Percentiles rank a stretch among this genome's conserved stretches.
Evolutionary conservation across 2,329 filamentous ascomycete genomes (phyloP).

Genomic region (Phoma sp.): DNA sequence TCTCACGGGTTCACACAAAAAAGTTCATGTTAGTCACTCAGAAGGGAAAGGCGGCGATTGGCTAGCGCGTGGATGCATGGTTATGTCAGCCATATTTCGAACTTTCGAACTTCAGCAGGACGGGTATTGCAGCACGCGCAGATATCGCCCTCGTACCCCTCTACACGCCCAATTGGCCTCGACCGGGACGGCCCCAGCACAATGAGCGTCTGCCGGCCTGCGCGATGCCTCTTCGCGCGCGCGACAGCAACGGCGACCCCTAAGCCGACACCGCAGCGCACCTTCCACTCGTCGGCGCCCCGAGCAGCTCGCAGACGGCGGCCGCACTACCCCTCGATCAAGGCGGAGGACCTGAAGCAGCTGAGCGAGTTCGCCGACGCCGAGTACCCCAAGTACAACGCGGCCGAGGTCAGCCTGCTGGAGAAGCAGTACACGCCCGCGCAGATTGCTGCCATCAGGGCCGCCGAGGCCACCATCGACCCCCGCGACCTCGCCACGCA

Average conservation of each 20-base stretch:
- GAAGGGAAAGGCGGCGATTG: slow-evolving; percentile 35
- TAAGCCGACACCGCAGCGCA: slow-evolving; percentile 48
- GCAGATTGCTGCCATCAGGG: slow-evolving; percentile 82
- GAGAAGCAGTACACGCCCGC: slow-evolving; percentile 75
- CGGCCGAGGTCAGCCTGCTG: slow-evolving; percentile 57
- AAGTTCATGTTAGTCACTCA: slow-evolving; percentile 33
- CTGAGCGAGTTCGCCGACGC: slow-evolving; percentile 40
- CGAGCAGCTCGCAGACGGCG: slow-evolving; percentile 46
- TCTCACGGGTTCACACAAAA: slow-evolving; percentile 21
- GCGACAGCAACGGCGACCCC: slow-evolving; percentile 33
- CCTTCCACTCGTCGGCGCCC: slow-evolving; percentile 51
- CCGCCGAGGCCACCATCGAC: slow-evolving; percentile 79
- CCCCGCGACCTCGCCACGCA: slow-evolving; percentile 76
- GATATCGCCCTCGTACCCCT: slow-evolving; percentile 8
- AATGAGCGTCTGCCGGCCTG: slow-evolving; percentile 54
- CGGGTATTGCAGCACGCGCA: slow-evolving; percentile 8
- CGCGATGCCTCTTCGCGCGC: slow-evolving; percentile 52
- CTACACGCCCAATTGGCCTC: slow-evolving; percentile 7
- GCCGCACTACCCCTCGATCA: slow-evolving; percentile 55
- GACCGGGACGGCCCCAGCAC: slow-evolving; percentile 22
- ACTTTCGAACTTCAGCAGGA: slow-evolving; percentile 3
- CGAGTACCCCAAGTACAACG: slow-evolving; percentile 69
- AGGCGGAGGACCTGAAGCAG: slow-evolving; percentile 50
- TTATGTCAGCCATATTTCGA: slow-evolving; percentile 34
- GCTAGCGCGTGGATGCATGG: slow-evolving; percentile 24